Conservation (phyloP, 2,329 filamentous ascomycete species). For the Fusarium nelsonii region DNA sequence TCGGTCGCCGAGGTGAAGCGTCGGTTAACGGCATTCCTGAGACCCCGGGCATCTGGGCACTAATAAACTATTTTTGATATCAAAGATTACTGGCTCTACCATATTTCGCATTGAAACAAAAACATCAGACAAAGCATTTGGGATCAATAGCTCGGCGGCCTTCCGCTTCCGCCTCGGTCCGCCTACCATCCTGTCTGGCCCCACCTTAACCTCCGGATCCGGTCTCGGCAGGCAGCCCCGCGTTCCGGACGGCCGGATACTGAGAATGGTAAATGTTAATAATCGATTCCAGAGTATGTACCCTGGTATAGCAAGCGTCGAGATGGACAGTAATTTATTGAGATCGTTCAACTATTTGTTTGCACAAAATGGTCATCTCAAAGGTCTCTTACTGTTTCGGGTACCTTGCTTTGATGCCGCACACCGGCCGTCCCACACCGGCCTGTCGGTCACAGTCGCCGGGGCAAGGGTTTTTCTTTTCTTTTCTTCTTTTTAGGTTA, state of each 20-base stretch:
- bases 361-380: background rate
- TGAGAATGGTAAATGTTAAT: background rate
- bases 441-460: conserved; percentile 22
- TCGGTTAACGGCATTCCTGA: conserved; percentile 35
- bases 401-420: conserved; percentile 45
- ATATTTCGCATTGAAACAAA: conserved; percentile 2
- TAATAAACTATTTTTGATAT: conserved; percentile 27
- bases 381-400: conserved; percentile 25
- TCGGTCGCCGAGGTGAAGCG: conserved; percentile 44
- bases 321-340: background rate
- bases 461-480: conserved; percentile 4
- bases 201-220: conserved; percentile 37
- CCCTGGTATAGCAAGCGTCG: background rate
- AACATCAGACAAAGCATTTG: background rate
- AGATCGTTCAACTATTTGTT: background rate
- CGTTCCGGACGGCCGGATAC: conserved; percentile 36
- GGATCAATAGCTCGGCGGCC: conserved; percentile 16
- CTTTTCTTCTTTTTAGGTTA: background rate
- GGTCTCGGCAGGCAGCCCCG: conserved; percentile 32
- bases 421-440: conserved; percentile 33
- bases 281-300: background rate
- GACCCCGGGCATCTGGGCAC: conserved; percentile 5
- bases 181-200: background rate
- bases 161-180: conserved; percentile 25
- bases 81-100: background rate